Evolutionary conservation across 1,139 yeast species (phyloP).

Genomic region (Candida sp.): DNA sequence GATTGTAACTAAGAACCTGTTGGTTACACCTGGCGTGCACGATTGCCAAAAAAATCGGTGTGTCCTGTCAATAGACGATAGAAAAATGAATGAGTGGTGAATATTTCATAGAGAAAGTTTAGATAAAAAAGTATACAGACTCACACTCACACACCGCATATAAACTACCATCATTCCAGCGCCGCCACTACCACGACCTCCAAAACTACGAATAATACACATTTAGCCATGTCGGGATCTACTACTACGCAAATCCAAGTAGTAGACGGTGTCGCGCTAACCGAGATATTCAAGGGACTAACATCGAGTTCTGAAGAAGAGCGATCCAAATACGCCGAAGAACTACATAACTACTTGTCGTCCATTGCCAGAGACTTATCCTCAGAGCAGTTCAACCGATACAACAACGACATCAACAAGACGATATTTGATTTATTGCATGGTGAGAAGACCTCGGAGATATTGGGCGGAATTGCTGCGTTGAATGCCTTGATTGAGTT

Average conservation of each 20-base stretch:
- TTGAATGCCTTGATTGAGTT: slow-evolving; percentile 86
- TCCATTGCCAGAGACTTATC: slow-evolving; percentile 77
- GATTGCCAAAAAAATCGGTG: too few species aligned
- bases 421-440: slow-evolving; percentile 86
- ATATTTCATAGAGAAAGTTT: not conserved
- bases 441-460: slow-evolving; percentile 70
- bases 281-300: slow-evolving; percentile 57
- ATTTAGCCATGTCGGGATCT: slow-evolving; percentile 29
- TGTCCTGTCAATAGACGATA: not conserved
- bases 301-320: slow-evolving; percentile 55
- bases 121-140: not conserved
- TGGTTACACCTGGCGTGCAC: too few species aligned
- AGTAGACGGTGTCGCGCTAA: slow-evolving; percentile 55
- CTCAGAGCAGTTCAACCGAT: slow-evolving; percentile 78
- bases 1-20: not conserved
- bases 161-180: not conserved
- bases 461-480: slow-evolving; percentile 91
- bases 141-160: not conserved
- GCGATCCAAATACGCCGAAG: slow-evolving; percentile 63
- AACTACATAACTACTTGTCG: slow-evolving; percentile 67
- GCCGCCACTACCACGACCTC: too few species aligned
- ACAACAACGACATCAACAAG: slow-evolving; percentile 86
- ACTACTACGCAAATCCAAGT: slow-evolving; percentile 30
- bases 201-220: not conserved
- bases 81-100: not conserved